These are phyloP conservation scores for Botryotinia globosa DNA, from an alignment of 2,329 filamentous ascomycete genomes.

Conservation along the genomic window DNA sequence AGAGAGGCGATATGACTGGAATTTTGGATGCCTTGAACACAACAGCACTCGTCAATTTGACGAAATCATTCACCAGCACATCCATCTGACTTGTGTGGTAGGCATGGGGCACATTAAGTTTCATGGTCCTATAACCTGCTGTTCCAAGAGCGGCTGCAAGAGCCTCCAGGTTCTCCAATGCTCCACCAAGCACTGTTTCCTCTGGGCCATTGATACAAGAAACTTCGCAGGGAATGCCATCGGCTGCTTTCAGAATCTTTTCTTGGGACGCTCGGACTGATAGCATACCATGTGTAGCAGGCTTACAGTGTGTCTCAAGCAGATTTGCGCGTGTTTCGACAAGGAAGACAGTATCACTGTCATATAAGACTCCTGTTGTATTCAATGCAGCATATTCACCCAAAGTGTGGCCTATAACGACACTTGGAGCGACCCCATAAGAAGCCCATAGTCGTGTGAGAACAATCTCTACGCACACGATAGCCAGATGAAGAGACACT, in stretches of 20 bases:
- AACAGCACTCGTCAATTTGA: conserved; percentile 45
- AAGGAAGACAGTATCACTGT: conserved; percentile 67
- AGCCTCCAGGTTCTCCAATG: neutral
- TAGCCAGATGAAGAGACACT: neutral
- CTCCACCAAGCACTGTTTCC: conserved; percentile 9
- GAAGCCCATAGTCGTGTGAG: conserved; percentile 53
- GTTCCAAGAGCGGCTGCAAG: neutral
- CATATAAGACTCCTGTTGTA: conserved; percentile 67
- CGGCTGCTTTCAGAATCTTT: conserved; percentile 62
- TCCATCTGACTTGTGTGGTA: conserved; percentile 65
- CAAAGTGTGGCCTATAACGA: conserved; percentile 60
- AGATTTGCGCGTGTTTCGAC: conserved; percentile 66
- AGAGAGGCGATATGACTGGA: neutral
- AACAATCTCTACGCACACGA: conserved; percentile 29
- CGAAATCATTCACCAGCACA: conserved; percentile 40
- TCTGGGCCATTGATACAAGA: conserved; percentile 6
- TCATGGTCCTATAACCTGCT: conserved; percentile 56
- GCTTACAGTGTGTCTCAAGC: conserved; percentile 60
- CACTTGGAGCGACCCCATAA: conserved; percentile 53
- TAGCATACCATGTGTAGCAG: conserved; percentile 65
- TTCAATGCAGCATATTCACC: conserved; percentile 72
- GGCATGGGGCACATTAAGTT: conserved; percentile 60
- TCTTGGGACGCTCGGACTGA: conserved; percentile 47
- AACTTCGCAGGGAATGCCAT: neutral
- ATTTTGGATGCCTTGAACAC: neutral